Base-by-base conservation (phyloP, 306 rosid genomes). In the Rosa multiflora region DNA sequence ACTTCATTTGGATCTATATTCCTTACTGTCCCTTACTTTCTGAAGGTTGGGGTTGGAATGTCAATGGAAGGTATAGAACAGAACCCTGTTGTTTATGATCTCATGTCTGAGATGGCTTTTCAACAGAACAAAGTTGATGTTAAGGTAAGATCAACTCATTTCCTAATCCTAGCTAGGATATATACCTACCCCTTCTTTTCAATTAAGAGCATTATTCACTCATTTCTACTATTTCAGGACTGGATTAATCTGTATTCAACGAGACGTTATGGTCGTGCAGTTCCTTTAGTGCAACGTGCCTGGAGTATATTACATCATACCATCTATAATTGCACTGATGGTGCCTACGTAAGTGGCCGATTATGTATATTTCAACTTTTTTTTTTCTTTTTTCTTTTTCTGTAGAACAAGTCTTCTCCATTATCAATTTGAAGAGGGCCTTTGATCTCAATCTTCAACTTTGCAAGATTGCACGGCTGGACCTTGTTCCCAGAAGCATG, bases 41-140 rank as follows among this genome's bases (percentile, higher is more conserved):
- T 86, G 80, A 84, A 94, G 98, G 90, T 94, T 79, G 98, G 98
- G 46, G 88, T 94, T 58, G 98, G 97, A 83, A 90, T 94, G 98
- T 87, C 97, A 68, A 91, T 94, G 98, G 97, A 94, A 90, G 98
- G 96, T 49, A 91, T 90, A 70, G 98, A 90, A 84, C 98, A 94
- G 85, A 94, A 91, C 79, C 98, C 97, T 58, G 79, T 89, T 76
- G 91, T 91, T 75, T 94, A 94, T 78, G 97, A 94, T 83, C 87
- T 94, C 81, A 90, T 94, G 97, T 91, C 94, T 62, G 97, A 94
- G 88, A 94, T 91, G 96, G 94, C 97, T 76, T 94, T 91, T 84
- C 94, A 73, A 35, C 88, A 76, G 81, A 82, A 84, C 72, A 88
- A 94, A 88, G 85, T 88, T 73, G 84, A 91, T 82, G 90, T 86